Evolutionary conservation across 306 rosid species (phyloP).

Genomic region (Potentilla sterilis): DNA sequence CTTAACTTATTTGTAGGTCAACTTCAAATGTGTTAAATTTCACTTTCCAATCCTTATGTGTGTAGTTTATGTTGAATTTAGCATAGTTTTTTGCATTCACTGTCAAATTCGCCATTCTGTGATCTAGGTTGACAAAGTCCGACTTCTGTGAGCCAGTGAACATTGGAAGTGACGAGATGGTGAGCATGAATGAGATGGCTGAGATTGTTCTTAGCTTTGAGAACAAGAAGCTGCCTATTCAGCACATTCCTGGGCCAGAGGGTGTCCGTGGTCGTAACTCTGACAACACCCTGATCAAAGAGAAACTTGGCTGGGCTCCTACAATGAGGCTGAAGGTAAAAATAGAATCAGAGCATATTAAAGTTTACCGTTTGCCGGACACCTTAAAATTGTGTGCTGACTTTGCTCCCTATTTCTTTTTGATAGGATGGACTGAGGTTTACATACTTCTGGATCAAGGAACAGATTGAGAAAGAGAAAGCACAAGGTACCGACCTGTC

Average conservation of each 20-base stretch:
- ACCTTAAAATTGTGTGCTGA: neutral
- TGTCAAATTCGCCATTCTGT: neutral
- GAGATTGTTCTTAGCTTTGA: constrained; percentile 94
- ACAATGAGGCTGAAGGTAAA: constrained; percentile 93
- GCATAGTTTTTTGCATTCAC: neutral
- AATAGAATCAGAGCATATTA: neutral
- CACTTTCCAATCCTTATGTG: neutral
- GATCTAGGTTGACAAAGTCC: constrained; percentile 80
- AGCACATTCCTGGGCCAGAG: constrained; percentile 98
- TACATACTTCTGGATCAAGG: constrained; percentile 95
- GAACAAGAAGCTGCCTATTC: constrained; percentile 68
- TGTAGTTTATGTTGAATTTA: neutral
- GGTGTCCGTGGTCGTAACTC: constrained; percentile 99
- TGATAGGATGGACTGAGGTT: constrained; percentile 87
- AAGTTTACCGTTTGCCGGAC: neutral
- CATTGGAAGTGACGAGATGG: constrained; percentile 99
- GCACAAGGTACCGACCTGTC: constrained; percentile 63
- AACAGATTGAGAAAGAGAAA: constrained; percentile 97
- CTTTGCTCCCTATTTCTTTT: neutral
- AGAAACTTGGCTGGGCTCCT: constrained; percentile 99
- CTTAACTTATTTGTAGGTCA: neutral
- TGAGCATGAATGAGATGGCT: constrained; percentile 99
- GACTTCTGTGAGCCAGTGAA: constrained; percentile 97
- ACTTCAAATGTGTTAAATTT: constrained; percentile 3
- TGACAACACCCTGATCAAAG: constrained; percentile 91